These are phyloP conservation scores for Penicillium verhagenii DNA, from an alignment of 495 filamentous ascomycete species.

Conservation along the genomic window DNA sequence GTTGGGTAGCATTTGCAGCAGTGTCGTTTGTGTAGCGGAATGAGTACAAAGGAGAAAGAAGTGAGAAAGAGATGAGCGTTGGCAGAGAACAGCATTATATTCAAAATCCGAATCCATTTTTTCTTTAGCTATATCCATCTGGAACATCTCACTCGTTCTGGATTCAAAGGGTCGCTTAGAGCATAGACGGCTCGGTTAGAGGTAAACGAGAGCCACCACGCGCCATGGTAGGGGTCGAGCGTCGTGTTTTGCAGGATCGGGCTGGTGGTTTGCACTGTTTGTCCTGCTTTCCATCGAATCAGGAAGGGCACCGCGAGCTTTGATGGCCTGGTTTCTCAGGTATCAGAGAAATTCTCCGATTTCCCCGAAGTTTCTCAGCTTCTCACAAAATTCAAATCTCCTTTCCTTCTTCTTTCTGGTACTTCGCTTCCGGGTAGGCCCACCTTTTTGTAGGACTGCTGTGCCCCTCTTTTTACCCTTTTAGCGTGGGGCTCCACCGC, in stretches of 20 bases:
- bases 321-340: neutral
- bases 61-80: no score
- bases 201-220: constrained; percentile 9
- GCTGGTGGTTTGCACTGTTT: no score
- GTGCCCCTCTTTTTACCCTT: neutral
- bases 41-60: no score
- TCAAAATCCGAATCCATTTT: neutral
- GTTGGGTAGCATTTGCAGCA: neutral
- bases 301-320: constrained; percentile 12
- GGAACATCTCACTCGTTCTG: no score
- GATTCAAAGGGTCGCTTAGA: constrained; percentile 14
- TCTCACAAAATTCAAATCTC: no score
- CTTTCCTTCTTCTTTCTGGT: neutral
- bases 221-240: constrained; percentile 12
- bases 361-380: constrained; percentile 2
- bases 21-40: no score
- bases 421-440: neutral
- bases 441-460: neutral
- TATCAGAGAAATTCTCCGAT: neutral
- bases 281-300: neutral
- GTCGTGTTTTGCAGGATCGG: neutral
- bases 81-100: neutral
- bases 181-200: constrained; percentile 14
- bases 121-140: neutral
- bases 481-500: no score